Evolutionary conservation across 73 alveolate genomes (phyloP), one percentile per base, ranked within the genome.

Genomic region (Stentor roeselii): DNA sequence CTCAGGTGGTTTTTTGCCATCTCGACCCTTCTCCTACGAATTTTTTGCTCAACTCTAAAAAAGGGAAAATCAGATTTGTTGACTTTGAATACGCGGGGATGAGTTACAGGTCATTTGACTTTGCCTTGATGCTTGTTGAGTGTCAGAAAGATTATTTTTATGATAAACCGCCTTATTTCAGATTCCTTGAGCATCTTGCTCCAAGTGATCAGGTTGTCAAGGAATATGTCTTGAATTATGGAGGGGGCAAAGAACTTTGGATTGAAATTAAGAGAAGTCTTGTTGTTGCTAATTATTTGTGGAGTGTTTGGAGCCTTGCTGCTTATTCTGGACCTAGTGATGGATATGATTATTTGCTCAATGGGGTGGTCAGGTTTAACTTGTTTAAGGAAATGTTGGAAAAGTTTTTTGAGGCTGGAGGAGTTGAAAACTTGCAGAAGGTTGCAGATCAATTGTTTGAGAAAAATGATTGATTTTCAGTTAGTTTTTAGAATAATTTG

Each of bases 291-390:
- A 67, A 34, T 40, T 67, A 30, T 67, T 27, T 34, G 21, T 67
- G 80, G 80, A 40, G 42, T 67, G 34, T 67, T 36, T 67, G 80
- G 80, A 67, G 80, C 34, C 14, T 67, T 1, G 80, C 80, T 30
- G n/a, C 37, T 30, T 67, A 30, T 34, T 27, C 15, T 21, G 80
- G 41, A 1, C 80, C 80, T 11, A 30, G 50, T 67, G 80, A 67
- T 21, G 80, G 80, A 21, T 67, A 30, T 67, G 41, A 34, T 32
- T 67, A 21, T 67, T 67, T 67, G 80, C 42, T 27, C 11, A 27
- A 67, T 67, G 80, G 41, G 14, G 15, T 67, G 37, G 34, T 40
- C 34, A n/a, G 80, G 50, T 67, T 21, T 2, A n/a, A 40, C 21
- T 27, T 21, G 80, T 67, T 67, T 2, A 67, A 67, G 34, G 34